phyloP scores from a whole-genome alignment of 768 basidiomycete genomes.

The Neoboletus brunneissimus region DNA sequence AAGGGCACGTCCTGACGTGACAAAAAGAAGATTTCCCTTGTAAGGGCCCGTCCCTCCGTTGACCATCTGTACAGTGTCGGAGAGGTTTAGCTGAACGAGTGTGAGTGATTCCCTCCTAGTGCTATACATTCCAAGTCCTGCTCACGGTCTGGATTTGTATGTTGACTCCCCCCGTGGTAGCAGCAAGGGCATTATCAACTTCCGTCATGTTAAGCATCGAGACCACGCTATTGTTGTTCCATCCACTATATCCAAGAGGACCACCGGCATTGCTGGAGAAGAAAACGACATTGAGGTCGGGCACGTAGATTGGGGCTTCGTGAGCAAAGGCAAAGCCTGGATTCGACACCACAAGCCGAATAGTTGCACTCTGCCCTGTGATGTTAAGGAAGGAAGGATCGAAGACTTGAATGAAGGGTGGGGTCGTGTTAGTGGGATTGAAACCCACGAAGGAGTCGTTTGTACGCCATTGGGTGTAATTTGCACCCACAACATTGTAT shows the following conservation, averaged over 20 bases:
- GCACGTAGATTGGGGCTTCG: constrained; percentile 70
- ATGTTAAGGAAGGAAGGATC: constrained; percentile 55
- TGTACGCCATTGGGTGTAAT: constrained; percentile 36
- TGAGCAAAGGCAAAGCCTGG: constrained; percentile 71
- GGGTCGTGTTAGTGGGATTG: constrained; percentile 49
- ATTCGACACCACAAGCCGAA: constrained; percentile 59
- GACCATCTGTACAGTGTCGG: constrained; percentile 63
- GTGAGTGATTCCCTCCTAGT: background rate
- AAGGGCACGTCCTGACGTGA: constrained; percentile 63
- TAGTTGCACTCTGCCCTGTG: constrained; percentile 54
- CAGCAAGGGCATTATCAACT: constrained; percentile 45
- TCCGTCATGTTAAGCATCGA: constrained; percentile 61
- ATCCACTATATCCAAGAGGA: constrained; percentile 56
- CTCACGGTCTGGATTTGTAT: constrained; percentile 44
- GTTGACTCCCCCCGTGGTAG: constrained; percentile 9
- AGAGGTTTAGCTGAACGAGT: constrained; percentile 49
- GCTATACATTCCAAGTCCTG: background rate
- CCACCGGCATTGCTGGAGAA: constrained; percentile 73
- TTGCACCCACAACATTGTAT: constrained; percentile 50
- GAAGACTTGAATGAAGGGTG: constrained; percentile 52
- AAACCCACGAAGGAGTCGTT: constrained; percentile 43
- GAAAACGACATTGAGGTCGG: constrained; percentile 68
- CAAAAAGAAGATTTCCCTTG: constrained; percentile 54
- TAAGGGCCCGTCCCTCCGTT: constrained; percentile 68
- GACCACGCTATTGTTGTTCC: constrained; percentile 61